Base-by-base conservation (phyloP, 768 basidiomycete genomes). In the Lactarius evosmus region DNA sequence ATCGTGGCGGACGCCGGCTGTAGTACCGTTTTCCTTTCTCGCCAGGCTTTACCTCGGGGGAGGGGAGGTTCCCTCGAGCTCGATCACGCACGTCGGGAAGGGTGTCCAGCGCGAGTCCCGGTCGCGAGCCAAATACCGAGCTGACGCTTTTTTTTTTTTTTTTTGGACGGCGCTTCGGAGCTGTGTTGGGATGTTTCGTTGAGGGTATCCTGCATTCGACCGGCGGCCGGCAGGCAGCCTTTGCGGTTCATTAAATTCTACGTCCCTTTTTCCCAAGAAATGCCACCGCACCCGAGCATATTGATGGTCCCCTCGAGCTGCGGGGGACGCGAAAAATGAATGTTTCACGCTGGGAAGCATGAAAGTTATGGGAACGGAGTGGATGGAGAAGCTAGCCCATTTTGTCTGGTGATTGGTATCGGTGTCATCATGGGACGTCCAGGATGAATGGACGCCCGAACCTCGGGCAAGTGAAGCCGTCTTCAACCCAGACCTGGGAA, bases 381-480 rank as follows among this genome's bases (percentile, higher is more conserved):
- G n/a, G 25, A 46, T 49, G 9, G 46, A 49, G 46, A 49, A 49
- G 46, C 5, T 22, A 46, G 22, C 44, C 22, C 46, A 49, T 25
- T 14, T 49, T 49, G 58, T 29, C 14, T 11, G 12, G 36, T 16
- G 22, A 11, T 29, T 34, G 49, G 38, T 60, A 36, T 36, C 58
- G 58, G 58, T 51, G 49, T 38, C 8, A 52, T 29, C 50, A 30
- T 17, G 16, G 9, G 2, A 29, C n/a, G 34, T 44, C 22, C 22
- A 22, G 41, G 29, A 25, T 46, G 30, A 44, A 58, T 58, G 41
- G 30, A 34, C 22, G 22, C 11, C 46, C 57, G 57, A 49, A n/a
- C 17, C 7, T 54, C 60, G 60, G 60, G 33, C 60, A 41, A 60
- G 3, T n/a, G 38, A 60, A 60, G 60, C 60, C 60, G 60, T 30